Base-by-base conservation (phyloP, 2,329 filamentous ascomycete species). In the Didymella keratinophila region DNA sequence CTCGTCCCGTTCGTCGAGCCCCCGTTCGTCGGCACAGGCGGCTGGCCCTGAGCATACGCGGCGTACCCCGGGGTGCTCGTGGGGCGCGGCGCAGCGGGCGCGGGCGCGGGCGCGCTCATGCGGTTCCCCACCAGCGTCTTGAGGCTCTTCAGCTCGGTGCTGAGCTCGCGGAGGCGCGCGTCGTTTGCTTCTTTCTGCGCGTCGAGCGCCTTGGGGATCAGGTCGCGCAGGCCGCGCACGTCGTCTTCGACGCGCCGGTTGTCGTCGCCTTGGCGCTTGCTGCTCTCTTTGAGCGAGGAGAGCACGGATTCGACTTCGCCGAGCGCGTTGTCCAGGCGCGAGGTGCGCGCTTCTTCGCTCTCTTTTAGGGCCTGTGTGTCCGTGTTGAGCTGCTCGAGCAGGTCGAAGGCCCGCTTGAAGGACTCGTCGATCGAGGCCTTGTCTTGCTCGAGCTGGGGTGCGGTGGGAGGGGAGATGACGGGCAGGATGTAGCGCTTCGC, bases 351-450 rank as follows among this genome's bases (percentile, higher is more conserved):
- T 74, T 93, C 85, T 81, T 99, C 95, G 0, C 93, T 89, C 4
- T 87, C 84, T 79, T 99, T 99, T 60, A 99, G 85, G 9, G 88
- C 86, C 52, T 93, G 88, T 0, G 95, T 99, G 76, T 99, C 96
- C 68, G 92, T 91, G 36, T 91, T 87, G 1, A 99, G 85, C 74
- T 98, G 95, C 60, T 99, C 95, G 11, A 99, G 88, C 14, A 98
- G 85, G 18, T 89, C 83, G 75, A 99, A 99, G 2, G 94, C 92
- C 70, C 91, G 91, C 68, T 95, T 91, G 77, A 99, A 99, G 58
- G 94, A 90, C 64, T 93, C 93, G 75, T 98, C 93, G 57, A 99
- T 93, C 37, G 87, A 87, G 62, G 92, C 87, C 79, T 99, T 99
- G 77, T 99, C 95, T 75, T 96, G 90, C 72, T 97, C 92, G 10